Conservation (phyloP, 441 rosid species). For the Populus hybrid region DNA sequence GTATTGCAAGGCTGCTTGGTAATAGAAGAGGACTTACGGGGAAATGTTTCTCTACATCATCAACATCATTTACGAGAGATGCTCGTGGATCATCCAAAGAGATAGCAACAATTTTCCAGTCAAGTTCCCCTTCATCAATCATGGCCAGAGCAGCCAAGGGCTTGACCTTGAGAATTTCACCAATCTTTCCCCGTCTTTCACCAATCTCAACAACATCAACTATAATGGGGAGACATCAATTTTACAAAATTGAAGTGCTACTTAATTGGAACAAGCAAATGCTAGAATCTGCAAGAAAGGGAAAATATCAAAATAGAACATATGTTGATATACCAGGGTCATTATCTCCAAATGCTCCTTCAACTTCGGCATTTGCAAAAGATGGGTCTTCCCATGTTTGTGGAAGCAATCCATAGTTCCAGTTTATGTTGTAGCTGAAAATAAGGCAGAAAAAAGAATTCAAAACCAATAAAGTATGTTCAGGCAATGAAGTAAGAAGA, state of each 20-base stretch:
- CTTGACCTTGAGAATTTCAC: slow-evolving; percentile 68
- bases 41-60: slow-evolving; percentile 85
- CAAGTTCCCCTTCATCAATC: slow-evolving; percentile 94
- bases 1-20: neutral
- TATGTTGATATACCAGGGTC: slow-evolving; percentile 64
- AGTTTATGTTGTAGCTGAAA: slow-evolving; percentile 79
- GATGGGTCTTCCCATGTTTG: slow-evolving; percentile 99
- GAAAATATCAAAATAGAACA: slow-evolving; percentile 2
- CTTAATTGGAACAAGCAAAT: neutral
- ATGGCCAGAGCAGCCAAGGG: slow-evolving; percentile 84
- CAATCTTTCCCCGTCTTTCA: slow-evolving; percentile 54
- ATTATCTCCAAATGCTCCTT: slow-evolving; percentile 90
- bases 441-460: neutral
- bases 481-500: neutral
- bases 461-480: neutral
- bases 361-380: slow-evolving; percentile 71
- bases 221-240: slow-evolving; percentile 23
- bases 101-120: slow-evolving; percentile 90
- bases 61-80: slow-evolving; percentile 77
- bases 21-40: slow-evolving; percentile 45
- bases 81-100: slow-evolving; percentile 88
- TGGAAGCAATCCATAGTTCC: slow-evolving; percentile 98
- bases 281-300: neutral
- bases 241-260: neutral
- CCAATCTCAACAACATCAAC: slow-evolving; percentile 97